Evolutionary conservation across 352 stramenopile genomes (phyloP).

Genomic region (Phytophthora idaei): DNA sequence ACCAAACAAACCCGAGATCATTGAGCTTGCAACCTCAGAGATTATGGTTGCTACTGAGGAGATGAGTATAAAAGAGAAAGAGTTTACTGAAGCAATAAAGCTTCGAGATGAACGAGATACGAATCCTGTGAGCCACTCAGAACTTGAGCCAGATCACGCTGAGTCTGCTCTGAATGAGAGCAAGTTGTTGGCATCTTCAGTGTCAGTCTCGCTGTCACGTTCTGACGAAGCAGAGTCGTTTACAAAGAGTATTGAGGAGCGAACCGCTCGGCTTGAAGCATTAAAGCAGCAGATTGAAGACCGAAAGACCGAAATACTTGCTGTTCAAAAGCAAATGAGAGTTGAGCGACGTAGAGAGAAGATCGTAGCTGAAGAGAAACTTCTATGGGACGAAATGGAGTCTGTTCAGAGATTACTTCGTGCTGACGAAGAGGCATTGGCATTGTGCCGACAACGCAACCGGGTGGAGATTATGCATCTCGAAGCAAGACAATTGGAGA

Average conservation of each 20-base stretch:
- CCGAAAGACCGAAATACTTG: constrained; percentile 47
- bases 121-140: background rate
- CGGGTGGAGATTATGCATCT: constrained; percentile 52
- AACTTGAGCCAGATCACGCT: constrained; percentile 2
- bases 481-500: constrained; percentile 36
- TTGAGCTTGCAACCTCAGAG: background rate
- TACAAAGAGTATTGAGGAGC: constrained; percentile 72
- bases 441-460: constrained; percentile 52
- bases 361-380: constrained; percentile 47
- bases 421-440: constrained; percentile 46
- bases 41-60: background rate
- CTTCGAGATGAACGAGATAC: constrained; percentile 3
- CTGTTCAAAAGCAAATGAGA: constrained; percentile 54
- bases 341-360: constrained; percentile 57
- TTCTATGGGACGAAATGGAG: constrained; percentile 58
- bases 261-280: constrained; percentile 49
- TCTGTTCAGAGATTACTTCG: constrained; percentile 43
- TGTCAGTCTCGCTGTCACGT: constrained; percentile 26
- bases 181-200: constrained; percentile 9
- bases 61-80: constrained; percentile 6
- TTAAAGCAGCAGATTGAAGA: constrained; percentile 49
- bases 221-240: constrained; percentile 48
- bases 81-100: constrained; percentile 23
- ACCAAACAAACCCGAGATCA: too few relatives aligned
- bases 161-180: constrained; percentile 7